phyloP scores from a whole-genome alignment of 179 eudicot genomes.

The Amaranthus tricolor region DNA sequence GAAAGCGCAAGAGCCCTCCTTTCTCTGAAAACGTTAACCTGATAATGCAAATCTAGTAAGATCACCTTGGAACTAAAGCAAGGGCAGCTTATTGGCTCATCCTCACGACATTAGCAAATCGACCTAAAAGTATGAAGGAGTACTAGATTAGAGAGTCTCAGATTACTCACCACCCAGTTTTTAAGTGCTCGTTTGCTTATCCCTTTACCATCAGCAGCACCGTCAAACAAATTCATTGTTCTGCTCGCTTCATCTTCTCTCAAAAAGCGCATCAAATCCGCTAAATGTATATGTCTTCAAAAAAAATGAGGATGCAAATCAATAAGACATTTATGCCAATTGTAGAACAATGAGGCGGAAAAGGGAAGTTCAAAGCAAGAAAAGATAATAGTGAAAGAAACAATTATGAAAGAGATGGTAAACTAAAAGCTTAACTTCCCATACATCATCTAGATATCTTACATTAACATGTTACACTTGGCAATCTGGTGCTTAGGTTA shows the following conservation, averaged over 20 bases:
- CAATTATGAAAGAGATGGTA: no score
- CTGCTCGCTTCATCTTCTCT: slow-evolving; percentile 38
- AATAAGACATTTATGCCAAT: background rate
- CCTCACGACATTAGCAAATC: background rate
- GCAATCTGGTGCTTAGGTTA: no score
- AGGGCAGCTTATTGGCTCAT: background rate
- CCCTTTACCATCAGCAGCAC: slow-evolving; percentile 28
- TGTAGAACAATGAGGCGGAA: background rate
- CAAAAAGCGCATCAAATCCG: slow-evolving; percentile 36
- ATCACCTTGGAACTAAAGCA: no score
- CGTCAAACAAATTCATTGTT: slow-evolving; percentile 31
- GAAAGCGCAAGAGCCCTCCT: slow-evolving; percentile 71
- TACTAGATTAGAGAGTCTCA: background rate
- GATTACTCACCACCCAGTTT: slow-evolving; percentile 43
- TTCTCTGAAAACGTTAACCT: slow-evolving; percentile 71
- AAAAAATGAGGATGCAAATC: background rate
- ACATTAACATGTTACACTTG: no score
- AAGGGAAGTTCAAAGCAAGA: no score
- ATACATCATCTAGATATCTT: no score
- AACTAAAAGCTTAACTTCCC: no score
- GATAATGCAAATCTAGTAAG: background rate
- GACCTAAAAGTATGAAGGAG: background rate
- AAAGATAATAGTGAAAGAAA: no score
- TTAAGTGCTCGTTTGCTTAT: slow-evolving; percentile 32
- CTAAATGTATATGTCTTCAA: slow-evolving; percentile 30